Evolutionary conservation across 176 grass and related monocot genomes (phyloP).

Genomic region (Cenchrus americanus): DNA sequence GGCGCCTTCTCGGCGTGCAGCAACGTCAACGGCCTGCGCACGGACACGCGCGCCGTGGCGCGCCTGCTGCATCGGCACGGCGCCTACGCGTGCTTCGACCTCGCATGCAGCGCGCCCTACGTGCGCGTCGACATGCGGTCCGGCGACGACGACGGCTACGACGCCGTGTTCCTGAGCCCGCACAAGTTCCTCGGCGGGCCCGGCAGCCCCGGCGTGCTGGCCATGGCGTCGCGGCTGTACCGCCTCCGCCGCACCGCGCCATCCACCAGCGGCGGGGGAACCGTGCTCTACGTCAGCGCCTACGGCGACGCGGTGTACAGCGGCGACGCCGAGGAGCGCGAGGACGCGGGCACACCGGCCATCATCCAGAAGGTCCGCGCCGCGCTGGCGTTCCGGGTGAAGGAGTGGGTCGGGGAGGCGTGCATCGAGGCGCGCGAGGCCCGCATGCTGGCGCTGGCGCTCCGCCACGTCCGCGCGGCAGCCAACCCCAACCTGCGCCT

Average conservation of each 20-base stretch:
- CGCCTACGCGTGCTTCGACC: conserved; percentile 85
- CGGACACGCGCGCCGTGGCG: conserved; percentile 65
- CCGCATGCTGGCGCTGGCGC: conserved; percentile 28
- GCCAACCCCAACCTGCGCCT: conserved; percentile 44
- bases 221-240: conserved; percentile 73
- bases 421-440: conserved; percentile 45
- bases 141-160: conserved; percentile 63
- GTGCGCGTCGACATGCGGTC: conserved; percentile 70
- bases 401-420: conserved; percentile 65
- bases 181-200: conserved; percentile 87
- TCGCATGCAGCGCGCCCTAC: conserved; percentile 79
- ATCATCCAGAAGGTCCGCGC: conserved; percentile 83
- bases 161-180: conserved; percentile 76
- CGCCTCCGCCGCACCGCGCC: conserved; percentile 54
- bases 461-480: conserved; percentile 23
- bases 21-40: conserved; percentile 65
- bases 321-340: conserved; percentile 69
- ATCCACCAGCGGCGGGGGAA: conserved; percentile 77
- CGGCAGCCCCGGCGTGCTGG: conserved; percentile 64
- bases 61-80: conserved; percentile 56
- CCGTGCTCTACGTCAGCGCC: conserved; percentile 73
- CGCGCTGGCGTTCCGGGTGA: conserved; percentile 70
- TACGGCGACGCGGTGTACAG: conserved; percentile 72
- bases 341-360: conserved; percentile 70
- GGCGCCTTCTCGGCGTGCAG: conserved; percentile 83